phyloP scores from a whole-genome alignment of 257 asterid species.

The Eucommia ulmoides region DNA sequence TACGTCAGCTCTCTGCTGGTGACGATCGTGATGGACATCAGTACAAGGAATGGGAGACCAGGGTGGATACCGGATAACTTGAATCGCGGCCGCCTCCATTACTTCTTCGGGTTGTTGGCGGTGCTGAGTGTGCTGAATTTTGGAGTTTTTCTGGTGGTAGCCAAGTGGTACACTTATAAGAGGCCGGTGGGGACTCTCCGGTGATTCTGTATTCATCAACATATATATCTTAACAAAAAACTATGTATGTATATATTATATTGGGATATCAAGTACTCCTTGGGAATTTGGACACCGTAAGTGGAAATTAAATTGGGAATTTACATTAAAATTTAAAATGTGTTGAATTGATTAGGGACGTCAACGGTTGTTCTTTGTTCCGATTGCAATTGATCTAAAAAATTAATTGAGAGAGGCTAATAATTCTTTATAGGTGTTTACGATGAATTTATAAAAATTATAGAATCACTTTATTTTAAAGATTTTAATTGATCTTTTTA shows the following conservation, averaged over 20 bases:
- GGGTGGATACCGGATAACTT: background rate
- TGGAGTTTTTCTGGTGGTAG: background rate
- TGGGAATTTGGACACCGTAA: no score
- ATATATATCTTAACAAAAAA: no score
- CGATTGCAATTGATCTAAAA: no score
- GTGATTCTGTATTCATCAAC: no score
- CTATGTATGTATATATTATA: no score
- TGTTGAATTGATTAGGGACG: no score
- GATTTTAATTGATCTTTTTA: background rate
- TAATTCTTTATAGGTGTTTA: background rate
- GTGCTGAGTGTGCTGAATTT: background rate
- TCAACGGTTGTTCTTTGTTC: no score
- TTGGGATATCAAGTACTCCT: no score
- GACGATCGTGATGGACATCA: background rate
- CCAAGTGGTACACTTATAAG: background rate
- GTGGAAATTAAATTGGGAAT: no score
- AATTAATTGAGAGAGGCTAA: no score
- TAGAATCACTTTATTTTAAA: background rate
- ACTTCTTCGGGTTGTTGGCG: background rate
- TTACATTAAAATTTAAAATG: no score
- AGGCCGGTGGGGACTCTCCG: slow-evolving; percentile 1
- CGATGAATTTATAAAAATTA: background rate
- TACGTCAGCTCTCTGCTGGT: background rate
- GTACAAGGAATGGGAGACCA: background rate
- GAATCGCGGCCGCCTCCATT: background rate